phyloP scores from a whole-genome alignment of 805 yeast genomes.

The Metschnikowia matae region DNA sequence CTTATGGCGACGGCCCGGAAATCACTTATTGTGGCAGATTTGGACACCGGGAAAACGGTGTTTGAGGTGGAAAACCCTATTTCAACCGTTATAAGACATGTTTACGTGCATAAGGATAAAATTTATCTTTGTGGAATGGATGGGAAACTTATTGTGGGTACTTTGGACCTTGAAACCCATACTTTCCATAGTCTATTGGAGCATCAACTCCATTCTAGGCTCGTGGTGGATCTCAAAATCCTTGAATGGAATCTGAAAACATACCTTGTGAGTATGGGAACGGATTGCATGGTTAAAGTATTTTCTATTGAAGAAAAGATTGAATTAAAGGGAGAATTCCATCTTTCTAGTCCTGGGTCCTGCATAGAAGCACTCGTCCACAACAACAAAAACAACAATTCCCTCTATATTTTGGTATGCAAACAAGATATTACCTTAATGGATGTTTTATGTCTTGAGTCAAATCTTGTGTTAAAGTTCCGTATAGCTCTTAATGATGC shows the following conservation, averaged over 20 bases:
- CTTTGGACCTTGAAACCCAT: slow-evolving; percentile 1
- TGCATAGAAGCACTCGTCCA: slow-evolving; percentile 40
- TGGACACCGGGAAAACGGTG: slow-evolving; percentile 10
- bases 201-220: slow-evolving; percentile 31
- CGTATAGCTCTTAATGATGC: slow-evolving; percentile 66
- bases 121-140: slow-evolving; percentile 50
- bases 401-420: slow-evolving; percentile 49
- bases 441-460: slow-evolving; percentile 33
- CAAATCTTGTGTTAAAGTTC: slow-evolving; percentile 25
- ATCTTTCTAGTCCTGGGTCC: slow-evolving; percentile 49
- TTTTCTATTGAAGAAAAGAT: slow-evolving; percentile 22
- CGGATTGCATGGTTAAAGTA: slow-evolving; percentile 48
- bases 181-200: slow-evolving; percentile 10
- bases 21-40: slow-evolving; percentile 18
- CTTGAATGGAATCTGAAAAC: slow-evolving; percentile 18
- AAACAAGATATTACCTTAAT: slow-evolving; percentile 58
- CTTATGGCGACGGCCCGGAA: slow-evolving; percentile 20
- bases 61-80: slow-evolving; percentile 15
- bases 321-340: slow-evolving; percentile 15
- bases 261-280: slow-evolving; percentile 53
- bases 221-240: slow-evolving; percentile 36
- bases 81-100: slow-evolving; percentile 34
- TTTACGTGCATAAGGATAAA: slow-evolving; percentile 22
- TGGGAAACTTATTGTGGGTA: slow-evolving; percentile 36
- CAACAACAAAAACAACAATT: slow-evolving; percentile 7